Conservation (phyloP, 495 filamentous ascomycete genomes). For the Aspergillus wentii region DNA sequence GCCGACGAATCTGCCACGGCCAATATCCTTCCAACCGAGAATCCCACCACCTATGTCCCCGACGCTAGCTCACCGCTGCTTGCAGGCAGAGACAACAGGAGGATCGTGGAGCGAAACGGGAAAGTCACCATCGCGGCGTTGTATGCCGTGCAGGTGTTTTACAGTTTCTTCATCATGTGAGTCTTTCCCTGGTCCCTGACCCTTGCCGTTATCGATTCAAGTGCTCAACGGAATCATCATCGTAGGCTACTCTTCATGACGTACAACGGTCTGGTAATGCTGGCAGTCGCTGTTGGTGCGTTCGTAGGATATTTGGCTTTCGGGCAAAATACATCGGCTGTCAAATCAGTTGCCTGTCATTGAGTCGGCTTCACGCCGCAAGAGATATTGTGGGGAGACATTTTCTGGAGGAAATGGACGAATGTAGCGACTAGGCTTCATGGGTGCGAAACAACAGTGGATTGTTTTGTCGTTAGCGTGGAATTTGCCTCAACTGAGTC, state of each 20-base stretch:
- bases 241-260: slow-evolving; percentile 97
- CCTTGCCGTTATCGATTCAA: too few relatives aligned
- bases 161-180: slow-evolving; percentile 99
- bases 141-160: slow-evolving; percentile 94
- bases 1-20: slow-evolving; percentile 26
- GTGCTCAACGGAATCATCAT: too few relatives aligned
- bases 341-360: slow-evolving; percentile 90
- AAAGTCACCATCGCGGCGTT: slow-evolving; percentile 73
- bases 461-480: background rate
- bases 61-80: slow-evolving; percentile 68
- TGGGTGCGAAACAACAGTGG: too few relatives aligned
- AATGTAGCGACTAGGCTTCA: too few relatives aligned
- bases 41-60: slow-evolving; percentile 13
- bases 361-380: too few relatives aligned
- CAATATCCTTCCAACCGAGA: slow-evolving; percentile 14
- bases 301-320: slow-evolving; percentile 86
- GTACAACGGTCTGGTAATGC: slow-evolving; percentile 97
- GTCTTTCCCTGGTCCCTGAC: slow-evolving; percentile 32
- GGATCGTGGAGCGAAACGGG: slow-evolving; percentile 48
- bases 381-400: too few relatives aligned
- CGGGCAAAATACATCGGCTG: slow-evolving; percentile 58
- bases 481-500: too few relatives aligned
- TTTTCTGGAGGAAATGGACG: too few relatives aligned
- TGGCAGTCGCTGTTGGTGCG: slow-evolving; percentile 82
- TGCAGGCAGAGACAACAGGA: slow-evolving; percentile 53